Evolutionary conservation across 768 basidiomycete species (phyloP), one percentile per base, ranked within the genome.

Genomic region (Podaxis sp.): DNA sequence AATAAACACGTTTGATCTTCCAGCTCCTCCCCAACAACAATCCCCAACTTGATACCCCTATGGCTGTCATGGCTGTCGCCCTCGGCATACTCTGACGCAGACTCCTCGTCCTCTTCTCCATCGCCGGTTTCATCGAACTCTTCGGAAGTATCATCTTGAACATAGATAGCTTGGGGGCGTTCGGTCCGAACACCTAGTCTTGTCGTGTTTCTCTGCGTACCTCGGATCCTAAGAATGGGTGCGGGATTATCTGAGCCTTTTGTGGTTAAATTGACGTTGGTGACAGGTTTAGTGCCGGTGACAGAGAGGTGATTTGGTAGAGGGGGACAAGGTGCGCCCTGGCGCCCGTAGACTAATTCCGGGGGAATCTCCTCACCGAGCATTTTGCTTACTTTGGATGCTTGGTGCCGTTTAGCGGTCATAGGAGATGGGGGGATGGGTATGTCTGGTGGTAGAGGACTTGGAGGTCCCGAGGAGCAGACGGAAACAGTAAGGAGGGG

Each of bases 311-410:
- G 52, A 40, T 21, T 54, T 18, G 25, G 44, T 9, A 6, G 44
- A 25, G 42, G 42, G 16, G 13, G 55, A 27, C 7, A 28, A 23
- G 18, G 4, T 16, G 21, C 28, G 50, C 25, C 25, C 27, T 23
- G 46, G 16, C 35, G 35, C 21, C 18, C 32, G 36, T 36, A 32
- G 21, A 44, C 27, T 44, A 51, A 21, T 18, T 61, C 61, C 16
- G 52, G 37, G 2, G 54, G 35, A 16, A 61, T 50, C 6, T 68
- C 64, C 55, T 66, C 66, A 48, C 71, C 72, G 38, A 71, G 66
- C 44, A 69, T 69, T 52, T 68, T 68, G 13, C 65, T 67, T 9
- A 69, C 67, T 44, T 71, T 70, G 42, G 62, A 63, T 18, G 65
- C 56, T 42, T 66, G 69, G 10, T 55, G 63, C 2, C 64, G 65